phyloP scores from a whole-genome alignment of 2,329 filamentous ascomycete genomes.

The Mycosphaerella sp. region DNA sequence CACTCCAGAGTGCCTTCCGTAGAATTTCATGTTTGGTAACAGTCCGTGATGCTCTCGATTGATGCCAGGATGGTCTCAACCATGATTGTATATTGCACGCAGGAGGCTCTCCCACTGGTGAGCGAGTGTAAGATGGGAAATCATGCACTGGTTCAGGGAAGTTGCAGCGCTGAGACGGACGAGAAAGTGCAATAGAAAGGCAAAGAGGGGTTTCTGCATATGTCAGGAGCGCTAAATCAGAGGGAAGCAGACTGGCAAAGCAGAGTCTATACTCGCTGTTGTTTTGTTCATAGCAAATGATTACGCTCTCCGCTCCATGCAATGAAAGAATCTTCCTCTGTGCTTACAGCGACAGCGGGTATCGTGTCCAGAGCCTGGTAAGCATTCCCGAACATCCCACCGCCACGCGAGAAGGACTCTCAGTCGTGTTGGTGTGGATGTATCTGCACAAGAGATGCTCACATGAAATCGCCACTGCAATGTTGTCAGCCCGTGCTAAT shows the following conservation, averaged over 20 bases:
- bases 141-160: not conserved
- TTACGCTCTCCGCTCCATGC: not conserved
- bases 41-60: not conserved
- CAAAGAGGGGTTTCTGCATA: not conserved
- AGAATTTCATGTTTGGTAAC: not conserved
- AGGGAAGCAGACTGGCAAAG: conserved; percentile 3
- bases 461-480: conserved; percentile 13
- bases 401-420: not conserved
- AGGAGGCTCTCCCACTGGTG: not conserved
- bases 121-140: not conserved
- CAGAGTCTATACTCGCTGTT: conserved; percentile 6
- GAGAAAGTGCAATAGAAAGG: not conserved
- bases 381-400: not conserved
- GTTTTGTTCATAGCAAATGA: not conserved
- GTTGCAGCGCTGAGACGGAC: not conserved
- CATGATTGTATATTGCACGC: not conserved
- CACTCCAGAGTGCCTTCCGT: not conserved
- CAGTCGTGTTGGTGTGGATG: not conserved
- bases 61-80: not conserved
- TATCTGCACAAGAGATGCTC: not conserved
- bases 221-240: conserved; percentile 6
- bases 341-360: not conserved
- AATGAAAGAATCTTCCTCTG: not conserved
- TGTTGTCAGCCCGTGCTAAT: not conserved
- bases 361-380: not conserved